Percentiles rank a stretch among this genome's conserved stretches.
Evolutionary conservation across 768 basidiomycete genomes (phyloP).

Genomic region (Termitomyces sp.): DNA sequence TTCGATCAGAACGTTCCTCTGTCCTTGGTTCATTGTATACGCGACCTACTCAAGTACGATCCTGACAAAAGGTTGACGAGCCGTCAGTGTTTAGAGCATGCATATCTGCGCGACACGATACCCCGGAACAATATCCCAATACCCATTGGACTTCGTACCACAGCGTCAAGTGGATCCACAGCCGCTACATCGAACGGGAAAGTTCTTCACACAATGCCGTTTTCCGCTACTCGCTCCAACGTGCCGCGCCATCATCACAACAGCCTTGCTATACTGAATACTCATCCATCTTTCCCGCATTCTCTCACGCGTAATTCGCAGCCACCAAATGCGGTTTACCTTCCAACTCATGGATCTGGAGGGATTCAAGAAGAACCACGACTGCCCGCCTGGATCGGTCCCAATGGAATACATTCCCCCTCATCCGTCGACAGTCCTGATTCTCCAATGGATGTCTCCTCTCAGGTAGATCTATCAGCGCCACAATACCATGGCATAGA

Average conservation of each 20-base stretch:
- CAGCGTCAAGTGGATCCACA: slow-evolving; percentile 30
- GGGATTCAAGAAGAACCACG: slow-evolving; percentile 20
- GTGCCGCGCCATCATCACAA: slow-evolving; percentile 21
- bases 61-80: slow-evolving; percentile 84
- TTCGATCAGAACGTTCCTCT: slow-evolving; percentile 77
- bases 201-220: slow-evolving; percentile 25
- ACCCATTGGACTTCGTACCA: slow-evolving; percentile 43
- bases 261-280: slow-evolving; percentile 8
- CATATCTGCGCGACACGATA: slow-evolving; percentile 80
- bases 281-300: slow-evolving; percentile 8
- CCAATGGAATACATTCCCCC: slow-evolving; percentile 9
- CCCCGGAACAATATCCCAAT: slow-evolving; percentile 61
- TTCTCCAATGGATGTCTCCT: slow-evolving; percentile 58
- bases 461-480: slow-evolving; percentile 38
- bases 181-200: slow-evolving; percentile 29
- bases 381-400: slow-evolving; percentile 16
- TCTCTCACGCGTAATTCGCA: slow-evolving; percentile 34
- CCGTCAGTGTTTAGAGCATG: slow-evolving; percentile 80
- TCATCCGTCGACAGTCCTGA: slow-evolving; percentile 32
- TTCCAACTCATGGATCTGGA: slow-evolving; percentile 22
- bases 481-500: slow-evolving; percentile 47
- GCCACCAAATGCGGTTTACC: slow-evolving; percentile 6
- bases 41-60: slow-evolving; percentile 88
- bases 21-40: slow-evolving; percentile 86
- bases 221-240: slow-evolving; percentile 27